A percentile compares a stretch with the other conserved stretches of the same genome.
Conservation (phyloP, 805 yeast genomes). For the Saccharomycopsis malanga region DNA sequence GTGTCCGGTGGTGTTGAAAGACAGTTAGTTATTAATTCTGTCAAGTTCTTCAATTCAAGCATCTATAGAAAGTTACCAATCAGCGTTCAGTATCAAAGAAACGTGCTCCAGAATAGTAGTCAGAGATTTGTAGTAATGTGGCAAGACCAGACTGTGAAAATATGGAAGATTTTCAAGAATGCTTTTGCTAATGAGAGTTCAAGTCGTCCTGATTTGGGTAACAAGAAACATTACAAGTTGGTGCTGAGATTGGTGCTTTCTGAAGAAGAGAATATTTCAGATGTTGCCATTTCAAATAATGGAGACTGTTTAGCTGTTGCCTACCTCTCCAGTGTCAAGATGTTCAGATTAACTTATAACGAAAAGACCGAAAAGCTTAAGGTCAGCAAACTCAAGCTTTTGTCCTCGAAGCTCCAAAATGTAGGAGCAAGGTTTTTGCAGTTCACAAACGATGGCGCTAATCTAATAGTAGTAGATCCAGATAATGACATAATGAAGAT, state of each 20-base stretch:
- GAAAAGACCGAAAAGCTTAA: slow-evolving; percentile 33
- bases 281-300: slow-evolving; percentile 57
- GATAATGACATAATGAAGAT: slow-evolving; percentile 54
- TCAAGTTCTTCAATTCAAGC: slow-evolving; percentile 61
- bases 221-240: slow-evolving; percentile 40
- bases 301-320: slow-evolving; percentile 67
- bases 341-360: slow-evolving; percentile 52
- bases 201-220: not conserved
- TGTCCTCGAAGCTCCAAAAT: slow-evolving; percentile 32
- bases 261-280: slow-evolving; percentile 75
- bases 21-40: slow-evolving; percentile 53
- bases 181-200: slow-evolving; percentile 18
- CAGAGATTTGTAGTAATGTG: slow-evolving; percentile 60
- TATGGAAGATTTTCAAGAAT: slow-evolving; percentile 54
- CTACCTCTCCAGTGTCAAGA: slow-evolving; percentile 56
- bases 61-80: slow-evolving; percentile 61
- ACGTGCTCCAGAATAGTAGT: slow-evolving; percentile 40
- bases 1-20: slow-evolving; percentile 83
- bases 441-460: slow-evolving; percentile 39
- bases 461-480: slow-evolving; percentile 41
- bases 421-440: slow-evolving; percentile 50
- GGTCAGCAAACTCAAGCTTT: slow-evolving; percentile 45
- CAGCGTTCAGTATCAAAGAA: slow-evolving; percentile 49
- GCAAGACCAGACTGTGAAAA: slow-evolving; percentile 74
- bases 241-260: slow-evolving; percentile 58